Percentiles rank a stretch among this genome's conserved stretches.
These are phyloP conservation scores for Hordeum vulgare DNA, from an alignment of 176 grass and related monocot genomes.

Conservation along the genomic window DNA sequence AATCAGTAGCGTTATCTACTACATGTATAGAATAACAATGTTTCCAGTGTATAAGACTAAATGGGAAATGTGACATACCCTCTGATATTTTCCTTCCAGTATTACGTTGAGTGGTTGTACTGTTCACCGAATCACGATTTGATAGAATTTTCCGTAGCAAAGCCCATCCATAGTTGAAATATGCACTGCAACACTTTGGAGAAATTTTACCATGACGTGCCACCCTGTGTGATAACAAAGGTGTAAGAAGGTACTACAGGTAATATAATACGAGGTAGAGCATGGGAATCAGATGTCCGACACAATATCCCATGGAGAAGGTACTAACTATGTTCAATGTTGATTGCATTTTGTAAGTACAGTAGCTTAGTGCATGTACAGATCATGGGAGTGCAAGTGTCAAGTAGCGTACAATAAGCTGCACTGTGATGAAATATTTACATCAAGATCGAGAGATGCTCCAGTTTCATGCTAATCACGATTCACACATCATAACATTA, in stretches of 20 bases:
- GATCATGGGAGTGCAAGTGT: neutral
- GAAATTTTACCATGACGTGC: slow-evolving; percentile 65
- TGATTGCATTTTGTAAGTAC: neutral
- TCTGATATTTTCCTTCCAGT: slow-evolving; percentile 10
- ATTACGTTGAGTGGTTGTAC: slow-evolving; percentile 25
- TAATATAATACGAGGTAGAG: neutral
- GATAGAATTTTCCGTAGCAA: slow-evolving; percentile 67
- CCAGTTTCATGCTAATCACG: neutral
- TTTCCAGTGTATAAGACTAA: neutral
- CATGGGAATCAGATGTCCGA: neutral
- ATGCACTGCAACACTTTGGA: slow-evolving; percentile 64
- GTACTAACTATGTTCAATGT: neutral
- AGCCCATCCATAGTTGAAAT: slow-evolving; percentile 81
- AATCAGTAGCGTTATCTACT: neutral
- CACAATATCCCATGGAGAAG: neutral
- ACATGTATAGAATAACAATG: neutral
- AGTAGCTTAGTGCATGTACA: neutral
- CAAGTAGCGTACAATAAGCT: neutral
- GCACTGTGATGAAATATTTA: neutral
- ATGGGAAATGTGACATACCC: neutral
- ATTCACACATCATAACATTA: neutral
- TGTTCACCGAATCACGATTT: slow-evolving; percentile 36
- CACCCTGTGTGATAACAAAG: slow-evolving; percentile 28
- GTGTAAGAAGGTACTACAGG: neutral
- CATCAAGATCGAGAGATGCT: neutral